phyloP scores from a whole-genome alignment of 2,329 filamentous ascomycete species.

The Ascochyta clinopodiicola region DNA sequence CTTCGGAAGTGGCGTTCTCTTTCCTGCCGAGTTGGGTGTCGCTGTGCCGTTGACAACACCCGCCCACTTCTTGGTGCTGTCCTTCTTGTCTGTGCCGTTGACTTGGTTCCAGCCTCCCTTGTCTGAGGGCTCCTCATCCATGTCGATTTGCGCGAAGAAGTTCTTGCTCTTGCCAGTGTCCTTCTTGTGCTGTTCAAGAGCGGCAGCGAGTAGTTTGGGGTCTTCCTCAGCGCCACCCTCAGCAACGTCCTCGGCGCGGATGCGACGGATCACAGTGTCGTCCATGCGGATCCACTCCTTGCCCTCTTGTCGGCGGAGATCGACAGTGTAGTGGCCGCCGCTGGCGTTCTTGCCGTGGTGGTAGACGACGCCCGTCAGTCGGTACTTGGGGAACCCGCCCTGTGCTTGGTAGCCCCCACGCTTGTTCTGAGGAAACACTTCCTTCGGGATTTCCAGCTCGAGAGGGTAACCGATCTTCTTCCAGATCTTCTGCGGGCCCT shows the following conservation, averaged over 20 bases:
- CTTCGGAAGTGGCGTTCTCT: constrained; percentile 60
- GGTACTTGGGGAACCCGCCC: constrained; percentile 79
- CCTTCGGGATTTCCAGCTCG: constrained; percentile 90
- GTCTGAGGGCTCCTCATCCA: constrained; percentile 69
- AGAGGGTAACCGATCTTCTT: constrained; percentile 96
- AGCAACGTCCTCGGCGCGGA: constrained; percentile 87
- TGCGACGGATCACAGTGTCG: constrained; percentile 85
- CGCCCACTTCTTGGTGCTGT: constrained; percentile 72
- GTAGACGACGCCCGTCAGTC: constrained; percentile 88
- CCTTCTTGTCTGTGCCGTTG: constrained; percentile 63
- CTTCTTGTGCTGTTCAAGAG: constrained; percentile 71
- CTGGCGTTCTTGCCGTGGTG: constrained; percentile 97
- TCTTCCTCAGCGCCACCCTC: constrained; percentile 84
- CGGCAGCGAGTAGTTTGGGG: constrained; percentile 69
- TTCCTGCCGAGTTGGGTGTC: constrained; percentile 59
- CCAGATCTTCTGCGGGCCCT: constrained; percentile 95
- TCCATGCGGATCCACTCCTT: constrained; percentile 95
- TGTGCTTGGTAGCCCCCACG: constrained; percentile 70
- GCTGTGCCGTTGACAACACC: constrained; percentile 67
- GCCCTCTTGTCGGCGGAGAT: constrained; percentile 92
- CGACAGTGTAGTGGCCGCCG: constrained; percentile 97
- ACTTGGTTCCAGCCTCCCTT: constrained; percentile 86
- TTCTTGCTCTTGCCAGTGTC: constrained; percentile 65
- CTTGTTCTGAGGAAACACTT: constrained; percentile 81
- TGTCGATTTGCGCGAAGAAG: constrained; percentile 70